phyloP scores from a whole-genome alignment of 2,329 filamentous ascomycete genomes.

The Penicillium thymicola region DNA sequence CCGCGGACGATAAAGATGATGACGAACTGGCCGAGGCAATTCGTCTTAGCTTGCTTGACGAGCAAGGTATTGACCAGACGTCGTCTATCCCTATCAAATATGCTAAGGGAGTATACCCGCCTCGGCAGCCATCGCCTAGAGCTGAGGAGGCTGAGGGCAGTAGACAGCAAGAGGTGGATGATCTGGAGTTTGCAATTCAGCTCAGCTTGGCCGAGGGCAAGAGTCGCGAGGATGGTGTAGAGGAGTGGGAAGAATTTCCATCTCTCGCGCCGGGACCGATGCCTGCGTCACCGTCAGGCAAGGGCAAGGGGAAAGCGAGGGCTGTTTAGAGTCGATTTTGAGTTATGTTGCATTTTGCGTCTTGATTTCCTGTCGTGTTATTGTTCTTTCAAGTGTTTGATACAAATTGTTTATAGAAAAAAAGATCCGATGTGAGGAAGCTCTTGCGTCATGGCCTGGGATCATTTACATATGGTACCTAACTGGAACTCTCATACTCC shows the following conservation, averaged over 20 bases:
- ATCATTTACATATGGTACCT: neutral
- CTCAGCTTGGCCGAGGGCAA: constrained; percentile 60
- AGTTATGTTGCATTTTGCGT: neutral
- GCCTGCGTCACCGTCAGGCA: constrained; percentile 24
- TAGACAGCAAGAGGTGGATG: constrained; percentile 50
- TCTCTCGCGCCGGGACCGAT: constrained; percentile 15
- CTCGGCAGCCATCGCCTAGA: constrained; percentile 18
- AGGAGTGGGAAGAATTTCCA: constrained; percentile 35
- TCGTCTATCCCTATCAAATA: constrained; percentile 37
- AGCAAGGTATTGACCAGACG: constrained; percentile 22
- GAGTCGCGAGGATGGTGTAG: constrained; percentile 37
- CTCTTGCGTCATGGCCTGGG: neutral
- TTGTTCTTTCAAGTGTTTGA: neutral
- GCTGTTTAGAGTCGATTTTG: constrained; percentile 2
- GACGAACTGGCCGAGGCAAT: constrained; percentile 63
- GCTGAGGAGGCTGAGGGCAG: constrained; percentile 32
- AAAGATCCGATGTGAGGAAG: neutral
- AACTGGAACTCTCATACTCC: neutral
- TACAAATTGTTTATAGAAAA: neutral
- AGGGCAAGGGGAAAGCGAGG: constrained; percentile 36
- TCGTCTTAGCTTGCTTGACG: constrained; percentile 49
- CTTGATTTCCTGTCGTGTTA: neutral
- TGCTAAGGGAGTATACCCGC: constrained; percentile 25
- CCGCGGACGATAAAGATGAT: constrained; percentile 51
- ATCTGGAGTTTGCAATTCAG: constrained; percentile 61